A percentile compares a stretch with the other conserved stretches of the same genome.
Conservation (phyloP, 805 yeast genomes). For the Hanseniaspora hatyaiensis region DNA sequence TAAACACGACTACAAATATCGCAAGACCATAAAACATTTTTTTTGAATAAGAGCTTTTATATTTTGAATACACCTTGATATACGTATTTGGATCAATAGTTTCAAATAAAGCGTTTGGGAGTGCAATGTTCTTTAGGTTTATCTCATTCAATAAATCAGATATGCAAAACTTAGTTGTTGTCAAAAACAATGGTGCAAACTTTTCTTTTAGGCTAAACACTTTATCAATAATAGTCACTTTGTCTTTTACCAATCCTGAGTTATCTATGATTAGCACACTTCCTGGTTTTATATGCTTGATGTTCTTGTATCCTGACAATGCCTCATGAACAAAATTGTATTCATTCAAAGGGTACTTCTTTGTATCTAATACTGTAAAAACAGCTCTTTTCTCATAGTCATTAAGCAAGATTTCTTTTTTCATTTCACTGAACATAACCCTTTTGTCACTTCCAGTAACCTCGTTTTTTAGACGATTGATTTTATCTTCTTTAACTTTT, state of each 20-base stretch:
- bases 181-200: not conserved
- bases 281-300: slow-evolving; percentile 16
- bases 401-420: slow-evolving; percentile 36
- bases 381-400: slow-evolving; percentile 35
- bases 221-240: not conserved
- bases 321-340: slow-evolving; percentile 11
- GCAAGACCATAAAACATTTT: not conserved
- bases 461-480: slow-evolving; percentile 35
- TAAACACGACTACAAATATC: not conserved
- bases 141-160: not conserved
- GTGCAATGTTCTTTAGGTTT: not conserved
- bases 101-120: not conserved
- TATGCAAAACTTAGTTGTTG: not conserved
- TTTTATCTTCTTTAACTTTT: slow-evolving; percentile 34
- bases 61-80: not conserved
- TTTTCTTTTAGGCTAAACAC: not conserved
- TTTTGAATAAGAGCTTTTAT: not conserved
- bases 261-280: slow-evolving; percentile 20
- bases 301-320: not conserved
- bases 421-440: slow-evolving; percentile 34
- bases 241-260: not conserved
- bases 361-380: slow-evolving; percentile 42
- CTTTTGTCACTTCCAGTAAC: slow-evolving; percentile 36
- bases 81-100: not conserved
- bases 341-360: slow-evolving; percentile 23